Conservation (phyloP, 2,329 filamentous ascomycete genomes). For the Penicillium corylophilum region DNA sequence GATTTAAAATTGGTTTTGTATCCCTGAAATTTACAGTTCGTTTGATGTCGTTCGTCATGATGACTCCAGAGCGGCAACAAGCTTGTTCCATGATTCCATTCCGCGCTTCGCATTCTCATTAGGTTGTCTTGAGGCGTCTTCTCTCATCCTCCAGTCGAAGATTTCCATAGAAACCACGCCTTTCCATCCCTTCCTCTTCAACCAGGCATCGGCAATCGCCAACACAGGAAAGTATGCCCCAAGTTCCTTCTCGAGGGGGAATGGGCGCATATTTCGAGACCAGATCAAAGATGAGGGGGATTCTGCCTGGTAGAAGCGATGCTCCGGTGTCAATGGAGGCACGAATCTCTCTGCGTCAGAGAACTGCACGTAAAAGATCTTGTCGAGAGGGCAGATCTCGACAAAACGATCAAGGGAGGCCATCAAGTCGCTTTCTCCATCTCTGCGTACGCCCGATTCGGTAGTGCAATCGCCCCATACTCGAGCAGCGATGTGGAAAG, state of each 20-base stretch:
- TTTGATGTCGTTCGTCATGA: neutral
- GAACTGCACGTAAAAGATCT: conserved; percentile 30
- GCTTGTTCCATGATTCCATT: neutral
- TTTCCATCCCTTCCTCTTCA: conserved; percentile 17
- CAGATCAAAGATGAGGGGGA: conserved; percentile 14
- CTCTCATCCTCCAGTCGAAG: conserved; percentile 22
- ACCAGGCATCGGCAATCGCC: conserved; percentile 15
- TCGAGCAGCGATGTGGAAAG: conserved; percentile 26
- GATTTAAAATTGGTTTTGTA: neutral
- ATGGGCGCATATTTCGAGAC: conserved; percentile 20
- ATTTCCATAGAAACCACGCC: conserved; percentile 26
- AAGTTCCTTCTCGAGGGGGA: conserved; percentile 22
- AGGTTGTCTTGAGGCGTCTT: neutral
- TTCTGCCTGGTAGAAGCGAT: conserved; percentile 16
- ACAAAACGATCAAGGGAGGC: conserved; percentile 12
- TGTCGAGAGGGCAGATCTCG: conserved; percentile 7
- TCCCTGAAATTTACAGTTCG: neutral
- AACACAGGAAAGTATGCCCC: conserved; percentile 10
- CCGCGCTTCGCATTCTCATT: conserved; percentile 7
- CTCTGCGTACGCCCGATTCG: conserved; percentile 9
- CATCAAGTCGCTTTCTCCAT: conserved; percentile 1
- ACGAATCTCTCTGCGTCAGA: conserved; percentile 27
- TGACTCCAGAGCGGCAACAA: neutral
- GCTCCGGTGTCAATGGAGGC: conserved; percentile 14
- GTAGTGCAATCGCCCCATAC: conserved; percentile 28